Conservation (phyloP, 306 rosid species). For the Rubus parviflorus region DNA sequence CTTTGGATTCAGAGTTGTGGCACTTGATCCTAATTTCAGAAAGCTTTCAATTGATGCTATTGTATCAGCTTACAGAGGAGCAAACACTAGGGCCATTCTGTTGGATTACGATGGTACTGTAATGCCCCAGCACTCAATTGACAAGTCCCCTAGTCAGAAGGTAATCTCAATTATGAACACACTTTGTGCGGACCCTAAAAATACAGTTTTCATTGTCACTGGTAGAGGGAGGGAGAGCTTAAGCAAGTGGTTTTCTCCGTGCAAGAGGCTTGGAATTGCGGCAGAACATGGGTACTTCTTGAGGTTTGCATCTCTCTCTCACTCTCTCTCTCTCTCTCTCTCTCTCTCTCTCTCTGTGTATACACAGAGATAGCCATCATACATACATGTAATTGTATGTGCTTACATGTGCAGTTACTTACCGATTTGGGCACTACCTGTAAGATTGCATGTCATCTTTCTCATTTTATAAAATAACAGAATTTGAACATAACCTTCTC, state of each 20-base stretch:
- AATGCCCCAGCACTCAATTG: slow-evolving; percentile 72
- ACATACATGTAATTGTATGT: background rate
- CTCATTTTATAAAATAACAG: background rate
- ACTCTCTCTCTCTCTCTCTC: slow-evolving; percentile 4
- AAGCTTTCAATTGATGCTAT: slow-evolving; percentile 66
- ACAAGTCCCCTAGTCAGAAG: slow-evolving; percentile 59
- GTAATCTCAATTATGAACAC: slow-evolving; percentile 57
- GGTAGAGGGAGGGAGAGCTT: slow-evolving; percentile 72
- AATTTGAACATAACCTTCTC: background rate
- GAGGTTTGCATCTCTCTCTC: slow-evolving; percentile 47
- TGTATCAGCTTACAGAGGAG: slow-evolving; percentile 53
- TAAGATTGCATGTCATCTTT: background rate
- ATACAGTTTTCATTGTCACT: slow-evolving; percentile 77
- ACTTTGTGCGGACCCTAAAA: slow-evolving; percentile 60
- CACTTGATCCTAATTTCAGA: slow-evolving; percentile 76
- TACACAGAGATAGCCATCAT: background rate
- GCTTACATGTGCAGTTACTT: background rate
- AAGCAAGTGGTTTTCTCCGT: slow-evolving; percentile 67
- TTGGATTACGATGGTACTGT: slow-evolving; percentile 86
- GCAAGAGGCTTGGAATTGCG: slow-evolving; percentile 71
- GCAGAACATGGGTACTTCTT: slow-evolving; percentile 80
- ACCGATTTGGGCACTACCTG: background rate
- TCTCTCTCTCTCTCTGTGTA: background rate
- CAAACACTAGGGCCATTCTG: slow-evolving; percentile 67
- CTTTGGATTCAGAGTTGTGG: slow-evolving; percentile 80